Evolutionary conservation across 2,329 filamentous ascomycete species (phyloP).

Genomic region (Pseudogymnoascus sp.): DNA sequence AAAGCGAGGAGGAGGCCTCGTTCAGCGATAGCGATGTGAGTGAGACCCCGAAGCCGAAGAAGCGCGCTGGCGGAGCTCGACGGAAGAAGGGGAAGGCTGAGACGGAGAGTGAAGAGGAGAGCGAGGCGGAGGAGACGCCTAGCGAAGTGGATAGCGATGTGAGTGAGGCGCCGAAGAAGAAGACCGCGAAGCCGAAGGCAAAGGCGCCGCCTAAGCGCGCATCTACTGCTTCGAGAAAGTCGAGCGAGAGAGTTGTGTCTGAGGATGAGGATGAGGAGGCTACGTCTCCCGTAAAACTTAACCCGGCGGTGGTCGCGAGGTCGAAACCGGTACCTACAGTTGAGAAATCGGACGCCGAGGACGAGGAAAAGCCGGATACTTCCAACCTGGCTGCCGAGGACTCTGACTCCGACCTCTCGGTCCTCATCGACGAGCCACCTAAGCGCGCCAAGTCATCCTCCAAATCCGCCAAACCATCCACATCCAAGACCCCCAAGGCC

Average conservation of each 20-base stretch:
- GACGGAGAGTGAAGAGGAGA: constrained; percentile 4
- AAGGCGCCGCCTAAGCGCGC: constrained; percentile 25
- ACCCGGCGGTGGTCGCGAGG: neutral
- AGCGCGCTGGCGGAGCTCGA: neutral
- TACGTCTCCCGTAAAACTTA: neutral
- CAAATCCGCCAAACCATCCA: constrained; percentile 31
- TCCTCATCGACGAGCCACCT: constrained; percentile 67
- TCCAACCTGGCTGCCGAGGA: constrained; percentile 29
- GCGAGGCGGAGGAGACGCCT: constrained; percentile 13
- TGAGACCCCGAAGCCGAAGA: constrained; percentile 14
- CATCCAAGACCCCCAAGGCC: constrained; percentile 22
- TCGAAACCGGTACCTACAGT: constrained; percentile 4
- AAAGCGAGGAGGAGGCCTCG: constrained; percentile 9
- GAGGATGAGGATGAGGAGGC: constrained; percentile 11
- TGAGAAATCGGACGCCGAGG: neutral
- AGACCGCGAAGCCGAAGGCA: constrained; percentile 18
- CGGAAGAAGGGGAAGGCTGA: constrained; percentile 8
- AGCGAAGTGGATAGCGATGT: constrained; percentile 15
- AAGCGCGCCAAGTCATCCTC: constrained; percentile 34
- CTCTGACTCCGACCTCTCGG: constrained; percentile 57
- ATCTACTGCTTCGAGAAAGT: constrained; percentile 33
- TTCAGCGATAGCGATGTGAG: constrained; percentile 8
- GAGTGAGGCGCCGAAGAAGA: constrained; percentile 15
- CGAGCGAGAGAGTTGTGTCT: constrained; percentile 12
- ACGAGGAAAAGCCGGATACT: constrained; percentile 11